These are phyloP conservation scores for Dactylonectria estremocensis DNA, from an alignment of 2,329 filamentous ascomycete species.

Conservation along the genomic window DNA sequence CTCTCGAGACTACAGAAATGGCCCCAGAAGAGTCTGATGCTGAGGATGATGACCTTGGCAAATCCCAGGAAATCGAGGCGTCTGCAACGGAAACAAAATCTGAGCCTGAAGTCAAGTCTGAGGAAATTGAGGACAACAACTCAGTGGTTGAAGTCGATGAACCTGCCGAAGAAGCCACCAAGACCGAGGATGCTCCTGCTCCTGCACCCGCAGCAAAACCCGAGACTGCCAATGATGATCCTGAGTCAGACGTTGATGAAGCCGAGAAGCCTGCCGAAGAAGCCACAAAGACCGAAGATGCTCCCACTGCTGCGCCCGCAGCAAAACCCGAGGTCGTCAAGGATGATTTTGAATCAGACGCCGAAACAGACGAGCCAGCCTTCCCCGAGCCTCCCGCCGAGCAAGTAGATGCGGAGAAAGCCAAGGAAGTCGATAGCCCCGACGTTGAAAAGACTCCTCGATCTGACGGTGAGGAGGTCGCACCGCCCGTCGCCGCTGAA, in stretches of 20 bases:
- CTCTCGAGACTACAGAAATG: constrained; percentile 21
- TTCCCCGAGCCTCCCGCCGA: constrained; percentile 18
- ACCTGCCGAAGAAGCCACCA: constrained; percentile 4
- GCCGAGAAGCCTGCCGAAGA: constrained; percentile 4
- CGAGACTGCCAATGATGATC: no score
- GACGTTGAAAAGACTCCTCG: constrained; percentile 5
- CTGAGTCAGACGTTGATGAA: no score
- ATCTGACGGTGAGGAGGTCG: neutral
- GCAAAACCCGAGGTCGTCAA: constrained; percentile 15
- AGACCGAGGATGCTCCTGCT: constrained; percentile 17
- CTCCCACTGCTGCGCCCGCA: constrained; percentile 16
- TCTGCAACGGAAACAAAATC: constrained; percentile 10
- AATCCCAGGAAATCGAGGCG: constrained; percentile 16
- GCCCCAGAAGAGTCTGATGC: constrained; percentile 12
- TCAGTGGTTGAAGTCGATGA: constrained; percentile 2
- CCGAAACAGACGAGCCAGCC: constrained; percentile 24
- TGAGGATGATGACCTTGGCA: constrained; percentile 18
- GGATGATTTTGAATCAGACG: constrained; percentile 17
- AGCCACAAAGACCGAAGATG: constrained; percentile 6
- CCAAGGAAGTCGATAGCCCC: constrained; percentile 10
- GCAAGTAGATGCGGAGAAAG: constrained; percentile 19
- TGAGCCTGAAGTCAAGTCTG: constrained; percentile 17
- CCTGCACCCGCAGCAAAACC: constrained; percentile 8
- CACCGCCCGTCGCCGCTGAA: constrained; percentile 8
- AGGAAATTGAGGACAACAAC: constrained; percentile 16